Evolutionary conservation across 2,329 filamentous ascomycete genomes (phyloP).

Genomic region (Hysterium pulicare): DNA sequence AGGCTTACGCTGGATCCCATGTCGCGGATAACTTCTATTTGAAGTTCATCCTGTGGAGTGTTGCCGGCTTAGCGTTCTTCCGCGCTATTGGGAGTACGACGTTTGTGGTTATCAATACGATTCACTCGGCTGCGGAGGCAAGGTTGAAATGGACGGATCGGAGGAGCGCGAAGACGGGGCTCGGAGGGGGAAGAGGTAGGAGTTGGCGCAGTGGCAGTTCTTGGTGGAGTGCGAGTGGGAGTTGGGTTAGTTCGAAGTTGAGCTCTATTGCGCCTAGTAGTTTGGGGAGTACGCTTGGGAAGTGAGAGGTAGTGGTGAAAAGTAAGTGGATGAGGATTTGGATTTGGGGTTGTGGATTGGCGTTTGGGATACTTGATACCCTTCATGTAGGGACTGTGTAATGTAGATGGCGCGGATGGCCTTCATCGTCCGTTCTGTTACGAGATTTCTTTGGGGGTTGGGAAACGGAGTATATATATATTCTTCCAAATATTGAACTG

Average conservation of each 20-base stretch:
- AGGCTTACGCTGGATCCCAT: conserved; percentile 70
- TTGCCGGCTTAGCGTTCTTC: conserved; percentile 83
- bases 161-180: conserved; percentile 26
- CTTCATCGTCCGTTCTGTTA: no score
- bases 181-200: conserved; percentile 23
- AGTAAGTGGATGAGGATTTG: no score
- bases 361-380: no score
- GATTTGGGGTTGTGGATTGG: no score
- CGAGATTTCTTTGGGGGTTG: no score
- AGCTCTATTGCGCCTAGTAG: conserved; percentile 19
- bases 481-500: no score
- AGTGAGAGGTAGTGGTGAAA: neutral
- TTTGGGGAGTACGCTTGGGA: conserved; percentile 11
- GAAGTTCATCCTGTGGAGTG: conserved; percentile 87
- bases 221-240: conserved; percentile 27
- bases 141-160: conserved; percentile 59
- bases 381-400: no score
- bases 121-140: conserved; percentile 85
- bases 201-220: conserved; percentile 19
- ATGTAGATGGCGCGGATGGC: no score
- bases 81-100: conserved; percentile 76
- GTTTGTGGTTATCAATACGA: conserved; percentile 77
- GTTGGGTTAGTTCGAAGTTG: conserved; percentile 37
- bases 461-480: no score
- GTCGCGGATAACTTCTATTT: conserved; percentile 87